Evolutionary conservation across 768 basidiomycete species (phyloP), one percentile per base, ranked within the genome.

Genomic region (Mycena olivaceomarginata): DNA sequence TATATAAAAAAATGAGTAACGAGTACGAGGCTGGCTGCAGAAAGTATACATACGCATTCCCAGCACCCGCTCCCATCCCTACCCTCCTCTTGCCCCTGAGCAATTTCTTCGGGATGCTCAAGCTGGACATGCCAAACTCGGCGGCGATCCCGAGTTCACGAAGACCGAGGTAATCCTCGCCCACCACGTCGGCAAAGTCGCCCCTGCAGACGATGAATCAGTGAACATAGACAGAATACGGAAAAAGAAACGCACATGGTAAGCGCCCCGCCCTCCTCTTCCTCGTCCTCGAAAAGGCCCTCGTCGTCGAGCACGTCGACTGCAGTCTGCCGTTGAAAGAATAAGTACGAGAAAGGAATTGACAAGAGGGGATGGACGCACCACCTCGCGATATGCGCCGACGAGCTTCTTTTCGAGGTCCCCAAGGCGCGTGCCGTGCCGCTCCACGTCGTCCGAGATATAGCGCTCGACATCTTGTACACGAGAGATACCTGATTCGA

Each of bases 111-210:
- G 98, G 98, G 46, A 98, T 91, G 20, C 89, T 91, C 69, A 99
- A 90, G 79, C 91, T 94, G 18, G 94, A 91, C 76, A 98, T 87
- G 16, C 96, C 96, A 66, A 95, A 89, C 82, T 98, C 98, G 57
- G 91, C 91, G 25, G 96, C 97, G 67, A 98, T 96, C 41, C 97
- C 98, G 59, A 97, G 87, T 82, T 95, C 97, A 66, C 92, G 91
- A 39, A 99, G 89, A 13, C 98, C 98, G 15, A 99, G 91, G 86
- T 98, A 98, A 84, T 99, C 98, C 80, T 97, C 97, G 43, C 97
- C 97, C 18, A 98, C 90, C 18, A 93, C 89, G 67, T 97, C 96
- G 0, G 96, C 94, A 83, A 98, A 97, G 81, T 96, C 94, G 68
- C 97, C 97, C 82, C 94, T 95, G 81, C 2, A 73, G 18, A 64